Conservation (phyloP, 2,329 filamentous ascomycete species). For the Exophiala spinifera region DNA sequence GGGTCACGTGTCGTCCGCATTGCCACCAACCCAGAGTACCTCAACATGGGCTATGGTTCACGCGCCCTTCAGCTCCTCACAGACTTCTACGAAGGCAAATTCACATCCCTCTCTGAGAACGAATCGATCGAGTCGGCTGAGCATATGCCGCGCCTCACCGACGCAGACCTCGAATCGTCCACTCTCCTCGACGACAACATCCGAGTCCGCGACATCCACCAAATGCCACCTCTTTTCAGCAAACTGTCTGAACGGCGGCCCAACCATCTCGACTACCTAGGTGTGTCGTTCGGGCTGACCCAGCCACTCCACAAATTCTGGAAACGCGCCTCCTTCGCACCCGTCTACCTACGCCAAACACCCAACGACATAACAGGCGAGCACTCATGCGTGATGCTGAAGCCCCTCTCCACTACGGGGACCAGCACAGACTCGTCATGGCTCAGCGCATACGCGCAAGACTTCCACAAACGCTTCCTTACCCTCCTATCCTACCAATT, state of each 20-base stretch:
- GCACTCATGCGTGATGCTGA: constrained; percentile 96
- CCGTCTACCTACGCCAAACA: constrained; percentile 92
- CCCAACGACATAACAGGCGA: constrained; percentile 95
- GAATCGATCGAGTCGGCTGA: constrained; percentile 46
- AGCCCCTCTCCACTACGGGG: constrained; percentile 60
- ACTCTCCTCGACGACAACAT: constrained; percentile 82
- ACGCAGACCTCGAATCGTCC: constrained; percentile 72
- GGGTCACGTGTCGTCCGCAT: constrained; percentile 91
- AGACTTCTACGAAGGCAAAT: constrained; percentile 94
- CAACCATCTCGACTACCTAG: constrained; percentile 81
- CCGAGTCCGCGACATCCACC: constrained; percentile 80
- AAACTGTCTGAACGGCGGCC: constrained; percentile 81
- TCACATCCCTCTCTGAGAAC: constrained; percentile 75
- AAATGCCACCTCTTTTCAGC: constrained; percentile 90
- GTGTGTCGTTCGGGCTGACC: constrained; percentile 93
- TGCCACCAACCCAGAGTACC: constrained; percentile 91
- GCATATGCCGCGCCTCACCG: constrained; percentile 73
- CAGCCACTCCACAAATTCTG: constrained; percentile 89
- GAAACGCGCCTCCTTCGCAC: constrained; percentile 82
- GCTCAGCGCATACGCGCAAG: constrained; percentile 85
- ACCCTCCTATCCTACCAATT: constrained; percentile 90
- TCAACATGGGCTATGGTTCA: constrained; percentile 88
- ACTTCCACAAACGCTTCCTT: constrained; percentile 94
- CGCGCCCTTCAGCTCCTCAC: constrained; percentile 81
- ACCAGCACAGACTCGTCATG: constrained; percentile 67